Evolutionary conservation across 306 rosid genomes (phyloP).

Genomic region (Cyclanthera cordifolia): DNA sequence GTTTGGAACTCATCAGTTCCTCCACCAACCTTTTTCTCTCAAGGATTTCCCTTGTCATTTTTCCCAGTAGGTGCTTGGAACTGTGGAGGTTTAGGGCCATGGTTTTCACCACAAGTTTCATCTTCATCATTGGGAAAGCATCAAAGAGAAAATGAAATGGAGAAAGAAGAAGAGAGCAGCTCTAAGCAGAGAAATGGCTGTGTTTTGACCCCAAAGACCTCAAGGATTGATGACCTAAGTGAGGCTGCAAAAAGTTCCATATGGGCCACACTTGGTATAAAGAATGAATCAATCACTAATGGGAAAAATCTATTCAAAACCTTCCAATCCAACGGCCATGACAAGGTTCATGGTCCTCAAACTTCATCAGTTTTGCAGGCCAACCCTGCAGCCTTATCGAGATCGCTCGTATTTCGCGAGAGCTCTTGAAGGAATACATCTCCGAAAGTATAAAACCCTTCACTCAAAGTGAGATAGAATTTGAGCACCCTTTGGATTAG

Average conservation of each 20-base stretch:
- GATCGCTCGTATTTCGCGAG: conserved; percentile 71
- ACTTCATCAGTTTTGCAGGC: conserved; percentile 48
- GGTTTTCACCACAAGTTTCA: conserved; percentile 42
- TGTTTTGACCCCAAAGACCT: conserved; percentile 70
- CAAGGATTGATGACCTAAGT: conserved; percentile 69
- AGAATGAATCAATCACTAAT: conserved; percentile 54
- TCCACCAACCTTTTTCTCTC: conserved; percentile 49
- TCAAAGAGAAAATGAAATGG: conserved; percentile 34
- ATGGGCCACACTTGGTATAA: conserved; percentile 84
- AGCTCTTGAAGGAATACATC: conserved; percentile 17
- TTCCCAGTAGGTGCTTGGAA: conserved; percentile 53
- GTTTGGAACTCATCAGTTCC: conserved; percentile 51
- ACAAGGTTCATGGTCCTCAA: conserved; percentile 31
- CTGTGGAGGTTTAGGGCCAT: conserved; percentile 1
- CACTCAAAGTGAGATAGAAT: not conserved
- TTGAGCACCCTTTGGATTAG: conserved; percentile 3
- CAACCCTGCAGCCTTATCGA: conserved; percentile 91
- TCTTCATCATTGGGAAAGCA: conserved; percentile 55
- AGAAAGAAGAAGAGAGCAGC: conserved; percentile 26
- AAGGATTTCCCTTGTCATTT: conserved; percentile 53
- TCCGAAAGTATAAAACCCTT: not conserved
- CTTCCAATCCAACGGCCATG: conserved; percentile 40
- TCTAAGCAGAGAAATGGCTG: conserved; percentile 33
- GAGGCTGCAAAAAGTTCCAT: conserved; percentile 95
- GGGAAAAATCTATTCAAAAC: conserved; percentile 59